Evolutionary conservation across 225 moss, liverwort and hornwort species (phyloP), one percentile per base, ranked within the genome.

Genomic region (Marchantia paleacea): DNA sequence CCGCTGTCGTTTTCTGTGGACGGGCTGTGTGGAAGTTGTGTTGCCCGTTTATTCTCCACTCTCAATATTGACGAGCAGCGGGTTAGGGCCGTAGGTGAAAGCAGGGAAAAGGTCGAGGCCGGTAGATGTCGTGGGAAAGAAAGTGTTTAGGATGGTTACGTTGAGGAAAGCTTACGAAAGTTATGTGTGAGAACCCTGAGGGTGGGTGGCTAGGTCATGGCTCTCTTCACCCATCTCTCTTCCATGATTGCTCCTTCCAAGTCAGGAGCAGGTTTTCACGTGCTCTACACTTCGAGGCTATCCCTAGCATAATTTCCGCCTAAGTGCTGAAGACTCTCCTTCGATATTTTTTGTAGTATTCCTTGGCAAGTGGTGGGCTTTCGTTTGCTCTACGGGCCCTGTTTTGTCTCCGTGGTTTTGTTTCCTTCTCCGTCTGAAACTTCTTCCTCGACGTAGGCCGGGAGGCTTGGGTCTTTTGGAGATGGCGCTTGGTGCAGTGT

Each of bases 381-480:
- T 55, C 55, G 51, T 67, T 72, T 75, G 55, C 73, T 83, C 53
- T 75, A 64, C 67, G 52, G 49, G 76, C 73, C 73, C 83, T 82
- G 64, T 79, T 79, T 75, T 85, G 75, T 82, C 81, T 84, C 83
- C 79, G 80, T 78, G 78, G 72, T 85, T 79, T 79, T 82, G 73
- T 81, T 80, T 75, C 83, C 81, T 83, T 81, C 85, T 80, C 75
- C 83, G 79, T 85, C 83, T 75, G 75, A 81, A 65, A 51, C 79
- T 81, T 81, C 75, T 82, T 76, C 75, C 81, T 80, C 74, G 81
- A 83, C 81, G 77, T 86, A 74, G 83, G 86, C 84, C 80, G 76
- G 83, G 81, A 62, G 84, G 84, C 82, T 71, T 78, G 82, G 86
- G 80, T 76, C 77, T 81, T 80, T 77, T 85, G 84, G 72, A 81